phyloP scores from a whole-genome alignment of 2,329 filamentous ascomycete species.

The Claviceps sp. region DNA sequence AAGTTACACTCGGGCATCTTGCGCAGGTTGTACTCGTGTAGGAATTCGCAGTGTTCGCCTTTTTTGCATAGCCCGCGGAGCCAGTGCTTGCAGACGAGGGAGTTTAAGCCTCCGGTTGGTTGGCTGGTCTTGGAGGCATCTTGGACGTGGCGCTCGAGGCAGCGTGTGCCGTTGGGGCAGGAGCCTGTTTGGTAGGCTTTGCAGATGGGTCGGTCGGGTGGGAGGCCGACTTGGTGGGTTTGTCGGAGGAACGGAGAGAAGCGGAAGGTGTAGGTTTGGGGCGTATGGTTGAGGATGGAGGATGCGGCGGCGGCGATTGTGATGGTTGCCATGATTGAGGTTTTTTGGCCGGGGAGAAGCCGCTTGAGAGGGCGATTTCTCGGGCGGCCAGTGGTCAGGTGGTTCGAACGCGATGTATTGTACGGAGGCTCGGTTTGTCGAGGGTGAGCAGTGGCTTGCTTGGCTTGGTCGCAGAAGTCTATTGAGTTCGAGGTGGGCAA shows the following conservation, averaged over 20 bases:
- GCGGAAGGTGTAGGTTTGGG: conserved; percentile 54
- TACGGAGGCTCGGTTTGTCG: too few species aligned
- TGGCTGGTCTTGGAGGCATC: conserved; percentile 19
- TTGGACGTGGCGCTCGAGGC: conserved; percentile 66
- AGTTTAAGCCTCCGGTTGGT: conserved; percentile 47
- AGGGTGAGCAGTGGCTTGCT: not conserved
- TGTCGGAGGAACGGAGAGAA: conserved; percentile 76
- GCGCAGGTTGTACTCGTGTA: conserved; percentile 96
- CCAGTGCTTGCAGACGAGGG: conserved; percentile 97
- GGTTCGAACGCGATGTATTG: not conserved
- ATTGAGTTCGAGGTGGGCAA: not conserved
- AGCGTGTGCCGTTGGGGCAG: conserved; percentile 73
- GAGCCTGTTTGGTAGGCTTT: conserved; percentile 74
- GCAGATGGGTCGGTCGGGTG: conserved; percentile 67
- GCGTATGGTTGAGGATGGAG: conserved; percentile 43
- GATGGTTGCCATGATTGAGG: conserved; percentile 16
- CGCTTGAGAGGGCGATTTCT: too few species aligned
- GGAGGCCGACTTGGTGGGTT: conserved; percentile 74
- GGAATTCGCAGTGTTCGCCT: conserved; percentile 89
- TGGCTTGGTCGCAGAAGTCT: not conserved
- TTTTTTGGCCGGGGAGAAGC: not conserved
- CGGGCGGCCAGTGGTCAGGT: not conserved
- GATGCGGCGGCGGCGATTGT: conserved; percentile 14
- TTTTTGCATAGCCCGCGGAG: conserved; percentile 96
- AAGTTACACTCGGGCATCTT: conserved; percentile 99